phyloP scores from a whole-genome alignment of 1,284 basidiomycete species.

The Cutaneotrichosporon cutaneum region DNA sequence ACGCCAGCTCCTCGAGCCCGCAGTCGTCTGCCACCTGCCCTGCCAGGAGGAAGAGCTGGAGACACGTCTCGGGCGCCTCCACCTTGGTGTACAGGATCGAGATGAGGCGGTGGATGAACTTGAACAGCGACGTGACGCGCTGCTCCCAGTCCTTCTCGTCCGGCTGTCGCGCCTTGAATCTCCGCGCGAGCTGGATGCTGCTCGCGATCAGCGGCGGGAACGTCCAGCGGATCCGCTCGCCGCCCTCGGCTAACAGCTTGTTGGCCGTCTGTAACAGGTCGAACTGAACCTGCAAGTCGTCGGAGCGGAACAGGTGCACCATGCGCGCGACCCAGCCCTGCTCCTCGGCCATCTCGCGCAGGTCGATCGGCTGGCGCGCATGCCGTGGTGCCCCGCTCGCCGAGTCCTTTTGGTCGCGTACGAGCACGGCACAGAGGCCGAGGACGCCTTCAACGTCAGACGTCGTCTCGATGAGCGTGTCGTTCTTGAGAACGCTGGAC shows the following conservation, averaged over 20 bases:
- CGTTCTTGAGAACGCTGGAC: slow-evolving; percentile 88
- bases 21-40: slow-evolving; percentile 90
- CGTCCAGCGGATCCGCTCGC: slow-evolving; percentile 88
- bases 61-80: slow-evolving; percentile 81
- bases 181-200: slow-evolving; percentile 80
- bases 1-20: slow-evolving; percentile 87
- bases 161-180: slow-evolving; percentile 71
- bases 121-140: slow-evolving; percentile 78
- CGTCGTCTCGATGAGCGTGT: slow-evolving; percentile 83
- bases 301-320: slow-evolving; percentile 86
- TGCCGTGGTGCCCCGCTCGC: slow-evolving; percentile 57
- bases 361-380: slow-evolving; percentile 58
- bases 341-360: slow-evolving; percentile 89
- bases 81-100: slow-evolving; percentile 87
- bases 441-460: slow-evolving; percentile 89
- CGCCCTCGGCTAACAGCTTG: slow-evolving; percentile 81
- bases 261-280: slow-evolving; percentile 80
- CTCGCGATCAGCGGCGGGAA: slow-evolving; percentile 91
- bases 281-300: slow-evolving; percentile 78
- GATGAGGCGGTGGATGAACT: slow-evolving; percentile 85
- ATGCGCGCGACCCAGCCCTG: slow-evolving; percentile 96
- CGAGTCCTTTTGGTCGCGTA: slow-evolving; percentile 79
- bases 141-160: slow-evolving; percentile 75
- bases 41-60: slow-evolving; percentile 88
- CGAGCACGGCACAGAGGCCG: slow-evolving; percentile 83